Evolutionary conservation across 2,329 filamentous ascomycete genomes (phyloP), one percentile per base, ranked within the genome.

Genomic region (Dactylellina haptotyla): DNA sequence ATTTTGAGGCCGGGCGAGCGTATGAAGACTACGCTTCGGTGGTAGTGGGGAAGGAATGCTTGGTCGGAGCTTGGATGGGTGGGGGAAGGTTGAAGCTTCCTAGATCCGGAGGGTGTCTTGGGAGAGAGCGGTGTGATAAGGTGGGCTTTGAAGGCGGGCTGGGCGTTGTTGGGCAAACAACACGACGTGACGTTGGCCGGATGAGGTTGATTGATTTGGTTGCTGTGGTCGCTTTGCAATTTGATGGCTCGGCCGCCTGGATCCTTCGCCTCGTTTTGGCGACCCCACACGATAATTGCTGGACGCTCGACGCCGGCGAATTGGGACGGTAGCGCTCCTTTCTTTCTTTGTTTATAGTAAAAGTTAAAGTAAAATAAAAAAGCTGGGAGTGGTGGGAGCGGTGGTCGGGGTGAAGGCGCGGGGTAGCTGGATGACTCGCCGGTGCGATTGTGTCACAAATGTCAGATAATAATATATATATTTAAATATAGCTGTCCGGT

Each of bases 121-220:
- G n/a, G 39, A 43, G 8, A 9, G n/a, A n/a, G 39, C 4, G 8
- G 39, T 43, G 8, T 43, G 39, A 43, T 9, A 43, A 43, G 39
- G 39, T 43, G 6, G 39, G 39, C 4, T 43, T 43, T 43, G 39
- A n/a, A 43, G n/a, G 4, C n/a, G 8, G 39, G 39, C 6, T 20
- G 43, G 43, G 43, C 43, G 43, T 48, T 48, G 43, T 48, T 48
- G n/a, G 39, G 43, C 43, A 48, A 48, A 48, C 43, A 48, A 48
- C 43, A 48, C 43, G 43, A 48, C 43, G 6, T 43, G 39, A 43
- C 39, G 39, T 43, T 43, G 39, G n/a, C 4, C 39, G 8, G 39
- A 43, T 8, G 39, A 43, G 39, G 39, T n/a, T n/a, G n/a, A n/a
- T n/a, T n/a, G n/a, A n/a, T 43, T 43, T 9, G 39, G 16, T 16